A percentile compares a stretch with the other conserved stretches of the same genome.
Conservation (phyloP, 1,139 yeast species). For the Blastobotrys elegans region DNA sequence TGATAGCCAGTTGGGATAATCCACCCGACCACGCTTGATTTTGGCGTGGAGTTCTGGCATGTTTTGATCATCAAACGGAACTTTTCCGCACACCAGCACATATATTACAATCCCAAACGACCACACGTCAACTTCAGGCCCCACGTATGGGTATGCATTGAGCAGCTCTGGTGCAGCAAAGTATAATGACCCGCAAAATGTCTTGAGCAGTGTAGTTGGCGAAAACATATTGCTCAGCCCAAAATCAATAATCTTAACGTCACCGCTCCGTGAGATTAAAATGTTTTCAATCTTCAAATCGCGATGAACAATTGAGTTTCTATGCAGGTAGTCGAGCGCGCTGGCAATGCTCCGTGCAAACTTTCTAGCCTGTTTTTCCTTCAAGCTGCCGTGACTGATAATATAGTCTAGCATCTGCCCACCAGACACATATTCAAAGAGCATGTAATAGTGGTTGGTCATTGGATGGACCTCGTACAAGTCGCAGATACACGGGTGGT, state of each 20-base stretch:
- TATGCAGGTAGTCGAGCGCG: constrained; percentile 90
- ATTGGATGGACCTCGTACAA: constrained; percentile 91
- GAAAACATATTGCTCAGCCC: constrained; percentile 88
- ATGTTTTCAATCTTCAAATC: constrained; percentile 96
- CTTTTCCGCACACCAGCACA: constrained; percentile 94
- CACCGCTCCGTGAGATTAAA: constrained; percentile 90
- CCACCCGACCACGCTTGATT: constrained; percentile 88
- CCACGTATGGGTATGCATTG: constrained; percentile 86
- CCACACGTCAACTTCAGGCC: constrained; percentile 99
- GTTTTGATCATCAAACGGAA: constrained; percentile 95
- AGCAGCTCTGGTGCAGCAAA: constrained; percentile 98
- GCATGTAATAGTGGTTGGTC: constrained; percentile 96
- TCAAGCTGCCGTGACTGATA: constrained; percentile 91
- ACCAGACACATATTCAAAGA: constrained; percentile 94
- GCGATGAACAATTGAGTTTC: constrained; percentile 91
- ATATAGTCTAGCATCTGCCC: constrained; percentile 98
- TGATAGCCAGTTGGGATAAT: constrained; percentile 80
- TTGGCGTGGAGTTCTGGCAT: constrained; percentile 91
- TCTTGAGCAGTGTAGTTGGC: constrained; percentile 66
- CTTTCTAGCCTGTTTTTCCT: constrained; percentile 90
- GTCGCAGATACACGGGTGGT: constrained; percentile 90
- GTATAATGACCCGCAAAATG: constrained; percentile 95
- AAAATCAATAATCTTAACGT: constrained; percentile 91
- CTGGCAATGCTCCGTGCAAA: constrained; percentile 96
- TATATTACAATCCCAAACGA: constrained; percentile 94